Percentiles rank a stretch among this genome's conserved stretches.
Evolutionary conservation across 305 asterid genomes (phyloP).

Genomic region (Rubia peregrina): DNA sequence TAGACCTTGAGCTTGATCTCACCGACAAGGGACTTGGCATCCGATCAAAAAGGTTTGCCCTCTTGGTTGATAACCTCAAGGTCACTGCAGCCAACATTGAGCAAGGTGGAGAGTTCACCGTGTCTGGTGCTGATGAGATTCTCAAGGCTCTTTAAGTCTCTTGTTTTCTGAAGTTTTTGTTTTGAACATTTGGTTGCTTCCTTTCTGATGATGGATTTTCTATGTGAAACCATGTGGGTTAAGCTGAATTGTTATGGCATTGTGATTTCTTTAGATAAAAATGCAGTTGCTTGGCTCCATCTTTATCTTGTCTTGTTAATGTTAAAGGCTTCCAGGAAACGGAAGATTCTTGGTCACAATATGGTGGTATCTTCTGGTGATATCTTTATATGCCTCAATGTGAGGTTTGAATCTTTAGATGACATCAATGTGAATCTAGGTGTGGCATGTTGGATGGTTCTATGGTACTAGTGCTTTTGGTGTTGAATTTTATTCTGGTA

Average conservation of each 20-base stretch:
- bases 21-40: slow-evolving; percentile 73
- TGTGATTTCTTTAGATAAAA: not conserved
- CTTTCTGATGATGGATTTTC: not conserved
- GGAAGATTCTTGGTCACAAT: too few relatives aligned
- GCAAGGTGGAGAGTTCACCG: slow-evolving; percentile 78
- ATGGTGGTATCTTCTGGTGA: too few relatives aligned
- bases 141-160: slow-evolving; percentile 57
- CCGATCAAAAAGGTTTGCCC: slow-evolving; percentile 72
- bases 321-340: too few relatives aligned
- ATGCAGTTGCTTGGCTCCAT: not conserved
- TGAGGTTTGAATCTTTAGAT: too few relatives aligned
- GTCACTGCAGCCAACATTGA: slow-evolving; percentile 72
- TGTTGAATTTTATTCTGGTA: too few relatives aligned
- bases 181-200: not conserved
- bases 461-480: too few relatives aligned
- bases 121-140: slow-evolving; percentile 81
- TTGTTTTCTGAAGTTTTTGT: not conserved
- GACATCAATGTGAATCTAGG: too few relatives aligned
- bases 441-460: too few relatives aligned
- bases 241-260: not conserved
- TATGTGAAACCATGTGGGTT: too few relatives aligned
- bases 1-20: slow-evolving; percentile 81
- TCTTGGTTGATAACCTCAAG: slow-evolving; percentile 69
- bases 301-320: not conserved
- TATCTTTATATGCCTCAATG: too few relatives aligned